These are phyloP conservation scores for Linderina pennispora DNA, from an alignment of 192 early-diverging fungal species.

Conservation along the genomic window DNA sequence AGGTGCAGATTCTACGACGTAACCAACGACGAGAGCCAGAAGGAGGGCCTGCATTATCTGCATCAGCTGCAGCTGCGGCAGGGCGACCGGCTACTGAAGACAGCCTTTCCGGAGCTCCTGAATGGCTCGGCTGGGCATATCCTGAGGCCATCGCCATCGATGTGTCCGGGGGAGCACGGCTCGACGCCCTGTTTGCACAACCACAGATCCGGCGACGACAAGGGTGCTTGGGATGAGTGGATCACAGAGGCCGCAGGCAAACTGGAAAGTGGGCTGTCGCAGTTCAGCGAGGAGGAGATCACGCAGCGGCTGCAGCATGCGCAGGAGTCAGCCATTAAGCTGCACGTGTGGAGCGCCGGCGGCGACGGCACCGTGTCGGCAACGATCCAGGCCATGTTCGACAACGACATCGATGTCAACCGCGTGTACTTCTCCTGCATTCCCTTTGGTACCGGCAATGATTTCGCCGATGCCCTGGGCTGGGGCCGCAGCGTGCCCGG, in stretches of 20 bases:
- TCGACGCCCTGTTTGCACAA: neutral
- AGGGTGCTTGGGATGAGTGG: slow-evolving; percentile 31
- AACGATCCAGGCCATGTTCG: slow-evolving; percentile 58
- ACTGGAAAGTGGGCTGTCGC: slow-evolving; percentile 25
- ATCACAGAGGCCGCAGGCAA: slow-evolving; percentile 35
- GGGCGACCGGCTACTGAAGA: slow-evolving; percentile 34
- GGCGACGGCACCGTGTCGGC: slow-evolving; percentile 73
- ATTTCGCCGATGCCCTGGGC: slow-evolving; percentile 66
- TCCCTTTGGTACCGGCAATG: slow-evolving; percentile 73
- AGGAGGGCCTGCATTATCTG: slow-evolving; percentile 54
- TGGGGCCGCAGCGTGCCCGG: slow-evolving; percentile 67
- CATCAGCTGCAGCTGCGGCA: slow-evolving; percentile 47
- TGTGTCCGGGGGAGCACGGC: slow-evolving; percentile 10
- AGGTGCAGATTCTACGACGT: slow-evolving; percentile 72
- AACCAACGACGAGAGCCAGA: slow-evolving; percentile 50
- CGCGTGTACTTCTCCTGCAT: slow-evolving; percentile 67
- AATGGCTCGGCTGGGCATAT: slow-evolving; percentile 3
- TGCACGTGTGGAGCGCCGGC: slow-evolving; percentile 73
- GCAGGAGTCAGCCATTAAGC: slow-evolving; percentile 45
- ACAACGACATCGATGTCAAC: slow-evolving; percentile 54
- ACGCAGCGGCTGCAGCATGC: slow-evolving; percentile 26
- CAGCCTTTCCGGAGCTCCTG: slow-evolving; percentile 44
- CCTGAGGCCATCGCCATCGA: slow-evolving; percentile 20
- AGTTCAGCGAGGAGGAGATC: slow-evolving; percentile 30
- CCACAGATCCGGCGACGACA: neutral